Evolutionary conservation across 257 asterid genomes (phyloP).

Genomic region (Rehmannia glutinosa): DNA sequence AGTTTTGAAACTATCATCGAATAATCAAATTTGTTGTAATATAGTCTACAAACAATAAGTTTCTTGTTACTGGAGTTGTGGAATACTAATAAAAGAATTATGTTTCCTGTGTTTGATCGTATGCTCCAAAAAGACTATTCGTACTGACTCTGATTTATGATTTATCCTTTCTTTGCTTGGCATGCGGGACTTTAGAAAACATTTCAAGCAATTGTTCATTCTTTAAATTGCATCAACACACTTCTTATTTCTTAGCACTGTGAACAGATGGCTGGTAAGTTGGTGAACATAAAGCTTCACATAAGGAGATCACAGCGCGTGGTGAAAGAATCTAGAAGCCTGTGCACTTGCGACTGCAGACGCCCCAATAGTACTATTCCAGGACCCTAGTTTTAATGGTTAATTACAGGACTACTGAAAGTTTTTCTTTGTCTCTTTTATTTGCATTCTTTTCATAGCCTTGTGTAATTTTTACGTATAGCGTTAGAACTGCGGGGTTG

Average conservation of each 20-base stretch:
- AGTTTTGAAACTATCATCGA: background rate
- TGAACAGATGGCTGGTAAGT: conserved; percentile 82
- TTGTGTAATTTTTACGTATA: background rate
- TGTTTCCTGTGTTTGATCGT: too few relatives aligned
- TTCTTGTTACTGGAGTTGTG: too few relatives aligned
- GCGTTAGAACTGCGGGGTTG: too few relatives aligned
- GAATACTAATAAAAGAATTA: too few relatives aligned
- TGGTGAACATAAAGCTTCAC: conserved; percentile 84
- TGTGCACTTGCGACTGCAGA: conserved; percentile 79
- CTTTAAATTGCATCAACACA: background rate
- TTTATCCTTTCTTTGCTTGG: too few relatives aligned
- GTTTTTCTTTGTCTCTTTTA: background rate
- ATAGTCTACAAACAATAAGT: too few relatives aligned
- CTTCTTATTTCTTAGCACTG: conserved; percentile 9
- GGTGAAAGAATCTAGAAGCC: conserved; percentile 76
- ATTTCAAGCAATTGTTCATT: too few relatives aligned
- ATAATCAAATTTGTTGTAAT: too few relatives aligned
- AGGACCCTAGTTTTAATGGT: conserved; percentile 33
- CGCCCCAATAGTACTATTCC: conserved; percentile 60
- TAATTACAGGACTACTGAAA: background rate
- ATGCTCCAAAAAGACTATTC: too few relatives aligned
- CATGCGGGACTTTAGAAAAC: too few relatives aligned
- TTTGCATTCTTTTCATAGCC: background rate
- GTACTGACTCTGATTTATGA: too few relatives aligned
- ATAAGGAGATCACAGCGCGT: conserved; percentile 78